Percentiles rank a stretch among this genome's conserved stretches.
phyloP scores from a whole-genome alignment of 2,329 filamentous ascomycete genomes.

The Paraphoma sp. region DNA sequence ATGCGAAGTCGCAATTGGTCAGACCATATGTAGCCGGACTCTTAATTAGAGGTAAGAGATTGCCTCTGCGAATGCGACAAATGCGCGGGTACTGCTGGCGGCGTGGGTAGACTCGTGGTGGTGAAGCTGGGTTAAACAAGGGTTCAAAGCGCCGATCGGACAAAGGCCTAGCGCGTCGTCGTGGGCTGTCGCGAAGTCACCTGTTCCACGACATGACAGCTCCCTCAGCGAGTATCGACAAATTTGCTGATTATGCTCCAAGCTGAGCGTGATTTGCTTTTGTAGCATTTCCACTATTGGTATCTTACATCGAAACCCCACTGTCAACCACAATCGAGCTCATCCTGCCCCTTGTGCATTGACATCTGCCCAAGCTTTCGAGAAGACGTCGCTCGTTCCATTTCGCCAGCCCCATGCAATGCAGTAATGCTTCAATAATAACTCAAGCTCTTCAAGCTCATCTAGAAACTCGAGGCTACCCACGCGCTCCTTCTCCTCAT shows the following conservation, averaged over 20 bases:
- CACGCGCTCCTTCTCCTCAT: slow-evolving; percentile 78
- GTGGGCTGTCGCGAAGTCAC: slow-evolving; percentile 13
- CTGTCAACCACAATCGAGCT: neutral
- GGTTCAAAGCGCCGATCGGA: slow-evolving; percentile 17
- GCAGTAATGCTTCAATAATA: slow-evolving; percentile 88
- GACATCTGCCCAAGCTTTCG: slow-evolving; percentile 40
- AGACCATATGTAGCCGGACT: neutral
- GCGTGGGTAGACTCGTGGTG: slow-evolving; percentile 9
- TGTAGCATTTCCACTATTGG: neutral
- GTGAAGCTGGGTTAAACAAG: slow-evolving; percentile 7
- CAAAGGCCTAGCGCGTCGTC: slow-evolving; percentile 18
- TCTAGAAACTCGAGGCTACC: slow-evolving; percentile 85
- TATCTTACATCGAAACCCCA: neutral
- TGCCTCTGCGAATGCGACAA: neutral
- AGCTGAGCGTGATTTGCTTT: neutral
- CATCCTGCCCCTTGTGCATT: slow-evolving; percentile 17
- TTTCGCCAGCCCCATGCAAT: slow-evolving; percentile 87
- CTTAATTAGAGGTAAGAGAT: neutral
- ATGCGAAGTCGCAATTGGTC: neutral
- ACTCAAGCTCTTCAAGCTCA: slow-evolving; percentile 91
- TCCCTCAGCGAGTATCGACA: neutral
- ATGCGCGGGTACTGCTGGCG: neutral
- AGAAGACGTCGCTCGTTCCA: slow-evolving; percentile 40
- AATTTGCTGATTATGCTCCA: neutral
- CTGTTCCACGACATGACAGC: neutral